A percentile compares a stretch with the other conserved stretches of the same genome.
Conservation (phyloP, 768 basidiomycete genomes). For the Leccinum subgranulosum region DNA sequence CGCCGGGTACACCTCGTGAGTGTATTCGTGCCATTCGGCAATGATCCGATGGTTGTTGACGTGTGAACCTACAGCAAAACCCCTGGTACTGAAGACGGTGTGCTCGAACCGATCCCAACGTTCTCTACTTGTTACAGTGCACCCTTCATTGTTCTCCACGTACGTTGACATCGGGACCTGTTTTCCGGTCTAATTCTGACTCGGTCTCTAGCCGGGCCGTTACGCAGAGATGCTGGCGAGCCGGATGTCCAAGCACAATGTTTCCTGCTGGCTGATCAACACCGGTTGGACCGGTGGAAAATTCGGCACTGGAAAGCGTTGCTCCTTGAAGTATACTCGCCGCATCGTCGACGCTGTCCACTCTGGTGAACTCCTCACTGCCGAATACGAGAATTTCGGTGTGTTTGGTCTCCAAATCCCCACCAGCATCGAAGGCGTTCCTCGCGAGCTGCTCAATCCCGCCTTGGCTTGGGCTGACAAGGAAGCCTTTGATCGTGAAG, state of each 20-base stretch:
- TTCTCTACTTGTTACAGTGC: slow-evolving; percentile 99
- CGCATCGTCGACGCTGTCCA: slow-evolving; percentile 97
- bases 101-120: slow-evolving; percentile 96
- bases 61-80: slow-evolving; percentile 64
- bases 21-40: slow-evolving; percentile 2
- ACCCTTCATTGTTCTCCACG: slow-evolving; percentile 98
- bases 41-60: slow-evolving; percentile 1
- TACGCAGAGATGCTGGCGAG: slow-evolving; percentile 98
- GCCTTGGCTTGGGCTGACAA: slow-evolving; percentile 82
- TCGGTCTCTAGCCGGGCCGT: slow-evolving; percentile 64
- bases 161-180: slow-evolving; percentile 31
- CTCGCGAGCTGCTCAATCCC: slow-evolving; percentile 89
- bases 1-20: slow-evolving; percentile 91
- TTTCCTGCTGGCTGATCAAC: slow-evolving; percentile 98
- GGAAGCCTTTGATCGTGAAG: slow-evolving; percentile 86
- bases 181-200: slow-evolving; percentile 2
- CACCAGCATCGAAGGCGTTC: slow-evolving; percentile 78
- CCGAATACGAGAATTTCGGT: slow-evolving; percentile 81
- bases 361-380: slow-evolving; percentile 83
- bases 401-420: slow-evolving; percentile 87
- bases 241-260: slow-evolving; percentile 84
- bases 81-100: slow-evolving; percentile 98
- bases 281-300: slow-evolving; percentile 96
- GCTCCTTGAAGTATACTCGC: slow-evolving; percentile 94
- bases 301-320: slow-evolving; percentile 90